Conservation (phyloP, 306 rosid species). For the Pyrus communis region DNA sequence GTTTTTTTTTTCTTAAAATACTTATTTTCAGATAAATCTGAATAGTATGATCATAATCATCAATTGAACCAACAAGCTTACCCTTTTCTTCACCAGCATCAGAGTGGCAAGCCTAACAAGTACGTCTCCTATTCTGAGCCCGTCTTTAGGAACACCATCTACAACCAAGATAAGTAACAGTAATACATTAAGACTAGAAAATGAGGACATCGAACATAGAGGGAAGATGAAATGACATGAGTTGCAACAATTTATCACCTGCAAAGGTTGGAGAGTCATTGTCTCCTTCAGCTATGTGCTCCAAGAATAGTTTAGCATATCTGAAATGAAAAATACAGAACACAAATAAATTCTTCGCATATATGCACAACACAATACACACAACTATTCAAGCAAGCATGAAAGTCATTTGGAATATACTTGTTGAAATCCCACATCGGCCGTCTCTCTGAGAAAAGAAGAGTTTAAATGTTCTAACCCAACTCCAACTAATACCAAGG, state of each 20-base stretch:
- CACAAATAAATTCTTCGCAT: slow-evolving; percentile 6
- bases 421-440: no score
- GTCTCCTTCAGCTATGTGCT: slow-evolving; percentile 76
- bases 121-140: slow-evolving; percentile 84
- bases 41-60: neutral
- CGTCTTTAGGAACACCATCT: slow-evolving; percentile 99
- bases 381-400: neutral
- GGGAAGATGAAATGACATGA: neutral
- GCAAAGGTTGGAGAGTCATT: slow-evolving; percentile 72
- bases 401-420: neutral
- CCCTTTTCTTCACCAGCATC: slow-evolving; percentile 69
- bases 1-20: neutral
- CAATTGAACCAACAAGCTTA: slow-evolving; percentile 27
- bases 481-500: no score
- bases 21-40: neutral
- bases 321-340: slow-evolving; percentile 28
- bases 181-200: neutral
- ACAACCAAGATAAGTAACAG: slow-evolving; percentile 22
- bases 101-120: slow-evolving; percentile 83
- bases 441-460: no score
- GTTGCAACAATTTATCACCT: slow-evolving; percentile 44
- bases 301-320: slow-evolving; percentile 77
- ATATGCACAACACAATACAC: neutral
- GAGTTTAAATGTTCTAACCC: no score
- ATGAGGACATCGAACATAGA: neutral